Base-by-base conservation (phyloP, 2,329 filamentous ascomycete species). In the Scedosporium dehoogii region DNA sequence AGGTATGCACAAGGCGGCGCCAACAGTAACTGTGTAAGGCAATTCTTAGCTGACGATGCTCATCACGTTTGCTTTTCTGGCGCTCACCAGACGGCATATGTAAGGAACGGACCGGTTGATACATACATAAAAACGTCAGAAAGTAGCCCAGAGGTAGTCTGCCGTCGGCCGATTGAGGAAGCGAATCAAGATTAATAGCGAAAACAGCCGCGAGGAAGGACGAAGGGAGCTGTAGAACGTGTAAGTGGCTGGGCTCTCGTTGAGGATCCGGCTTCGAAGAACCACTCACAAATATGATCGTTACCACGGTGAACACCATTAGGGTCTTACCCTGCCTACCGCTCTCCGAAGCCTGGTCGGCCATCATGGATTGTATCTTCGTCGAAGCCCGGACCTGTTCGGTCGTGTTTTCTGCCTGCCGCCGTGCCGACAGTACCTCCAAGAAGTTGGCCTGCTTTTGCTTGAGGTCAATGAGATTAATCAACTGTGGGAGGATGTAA, bases 261-360 rank as follows among this genome's bases (percentile, higher is more conserved):
- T 7, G 6, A n/a, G 44, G 16, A 48, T 48, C 44, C 14, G 16
- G 16, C 6, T 4, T 60, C 18, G 62, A 63, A 4, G 44, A 60
- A 44, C 10, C n/a, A 64, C 63, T 58, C 29, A 64, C 63, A 41
- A 64, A 64, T 5, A 64, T 44, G 38, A 64, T 64, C 7, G 63
- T 64, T 12, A 64, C 61, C 16, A 64, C 61, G n/a, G 63, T 64
- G 27, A 64, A 64, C 1, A 64, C 63, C 23, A 64, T 41, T 16
- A 64, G 38, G 6, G 63, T 64, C 41, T 64, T 63, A 6, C 63
- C 61, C 23, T 64, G 63, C n/a, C 61, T 59, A 33, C 60, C 63
- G 3, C 57, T 63, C 38, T 64, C 63, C 33, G 14, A 55, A 10
- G 63, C 63, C 7, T 61, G 56, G 41, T 51, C 61, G 44, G n/a